Percentiles rank a stretch among this genome's conserved stretches.
Conservation (phyloP, 1,284 basidiomycete species). For the Microbotryum silenes-acaulis region DNA sequence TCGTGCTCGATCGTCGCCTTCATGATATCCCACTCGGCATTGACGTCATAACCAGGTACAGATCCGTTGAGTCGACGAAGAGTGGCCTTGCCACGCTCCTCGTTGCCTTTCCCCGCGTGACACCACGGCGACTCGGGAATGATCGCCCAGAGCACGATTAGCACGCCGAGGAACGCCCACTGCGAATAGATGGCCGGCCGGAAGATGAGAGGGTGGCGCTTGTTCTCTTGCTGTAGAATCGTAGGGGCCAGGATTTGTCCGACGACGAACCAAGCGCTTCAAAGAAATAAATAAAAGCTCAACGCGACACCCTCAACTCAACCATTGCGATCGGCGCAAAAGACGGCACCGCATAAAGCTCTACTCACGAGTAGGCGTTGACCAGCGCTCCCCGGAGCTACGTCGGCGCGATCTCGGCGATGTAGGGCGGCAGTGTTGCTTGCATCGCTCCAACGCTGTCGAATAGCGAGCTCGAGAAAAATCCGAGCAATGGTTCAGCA, state of each 20-base stretch:
- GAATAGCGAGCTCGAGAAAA: too few relatives aligned
- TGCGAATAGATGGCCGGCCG: conserved; percentile 34
- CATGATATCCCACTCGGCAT: conserved; percentile 31
- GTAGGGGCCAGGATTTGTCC: conserved; percentile 29
- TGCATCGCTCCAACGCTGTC: conserved; percentile 28
- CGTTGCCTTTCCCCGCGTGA: conserved; percentile 31
- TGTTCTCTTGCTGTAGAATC: conserved; percentile 19
- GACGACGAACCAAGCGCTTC: conserved; percentile 25
- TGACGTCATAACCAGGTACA: conserved; percentile 28
- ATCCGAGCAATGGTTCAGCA: too few relatives aligned
- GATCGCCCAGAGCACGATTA: conserved; percentile 34
- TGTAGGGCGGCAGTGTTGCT: conserved; percentile 34
- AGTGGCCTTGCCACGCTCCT: conserved; percentile 27
- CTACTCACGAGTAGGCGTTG: conserved; percentile 26
- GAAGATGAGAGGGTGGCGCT: conserved; percentile 29
- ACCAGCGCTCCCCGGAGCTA: conserved; percentile 33
- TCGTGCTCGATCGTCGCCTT: conserved; percentile 32
- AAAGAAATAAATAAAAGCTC: not conserved
- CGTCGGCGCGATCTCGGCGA: conserved; percentile 34
- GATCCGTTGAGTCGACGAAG: conserved; percentile 16
- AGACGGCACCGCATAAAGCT: conserved; percentile 7
- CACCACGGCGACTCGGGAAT: conserved; percentile 37
- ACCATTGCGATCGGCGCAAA: too few relatives aligned
- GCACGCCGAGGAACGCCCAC: conserved; percentile 34
- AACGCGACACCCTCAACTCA: too few relatives aligned